Base-by-base conservation (phyloP, 345 rosid species). In the Mangifera indica region DNA sequence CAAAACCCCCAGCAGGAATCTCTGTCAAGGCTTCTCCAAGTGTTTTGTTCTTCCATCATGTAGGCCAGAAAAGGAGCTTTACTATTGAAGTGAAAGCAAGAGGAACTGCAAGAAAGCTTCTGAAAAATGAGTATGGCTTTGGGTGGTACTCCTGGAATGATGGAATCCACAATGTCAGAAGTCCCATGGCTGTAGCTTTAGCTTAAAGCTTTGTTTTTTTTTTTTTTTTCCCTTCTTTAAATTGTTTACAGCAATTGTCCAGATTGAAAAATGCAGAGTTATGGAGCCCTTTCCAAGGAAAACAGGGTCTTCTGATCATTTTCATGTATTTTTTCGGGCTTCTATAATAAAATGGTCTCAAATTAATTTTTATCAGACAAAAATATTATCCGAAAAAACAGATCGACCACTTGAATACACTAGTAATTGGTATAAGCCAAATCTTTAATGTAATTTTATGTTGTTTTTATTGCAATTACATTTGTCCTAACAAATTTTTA, bases 71-170 rank as follows among this genome's bases (percentile, higher is more conserved):
- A 86, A 77, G 66, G 66, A 81, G 88, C 71, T 93, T 93, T 79
- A 82, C 66, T 4, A 54, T 91, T 12, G 71, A 75, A 17, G 55
- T 93, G n/a, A 70, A 18, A 53, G 79, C 66, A 37, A 53, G 29
- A 64, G 17, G 34, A 4, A 24, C 0, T 60, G 12, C 57, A 11
- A 70, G 78, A 44, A 48, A 5, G 29, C 14, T 57, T 64, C 74
- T 67, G 42, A 79, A 69, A 72, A 80, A 78, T 69, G 82, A 66
- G 5, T 91, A 87, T 78, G 84, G 46, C 24, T 90, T 91, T 67
- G 98, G 98, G 24, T 88, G 87, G 93, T 93, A 81, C 66, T 81
- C 80, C 67, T 93, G 96, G 97, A 70, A 71, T 22, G 88, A 91
- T 75, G 77, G 79, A 4, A 12, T 65, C 60, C 89, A 88, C 68